These are phyloP conservation scores for Paramecium biaurelia DNA, from an alignment of 73 alveolate species.

Conservation along the genomic window DNA sequence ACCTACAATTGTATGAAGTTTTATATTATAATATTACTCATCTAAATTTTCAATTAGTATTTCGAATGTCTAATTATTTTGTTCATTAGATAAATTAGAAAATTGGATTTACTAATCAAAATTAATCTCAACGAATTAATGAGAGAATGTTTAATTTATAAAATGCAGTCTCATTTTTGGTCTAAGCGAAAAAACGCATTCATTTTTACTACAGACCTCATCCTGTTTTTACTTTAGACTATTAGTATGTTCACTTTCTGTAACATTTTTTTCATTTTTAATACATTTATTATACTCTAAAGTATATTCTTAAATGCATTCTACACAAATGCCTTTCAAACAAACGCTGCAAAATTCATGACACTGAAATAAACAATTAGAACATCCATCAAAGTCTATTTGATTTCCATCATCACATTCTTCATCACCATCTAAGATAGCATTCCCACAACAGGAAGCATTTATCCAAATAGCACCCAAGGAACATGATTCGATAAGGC, in stretches of 20 bases:
- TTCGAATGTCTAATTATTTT: neutral
- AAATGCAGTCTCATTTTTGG: neutral
- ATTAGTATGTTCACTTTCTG: neutral
- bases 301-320: neutral
- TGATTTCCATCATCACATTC: conserved; percentile 63
- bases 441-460: neutral
- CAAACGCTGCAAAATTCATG: neutral
- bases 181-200: neutral
- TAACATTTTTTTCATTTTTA: neutral
- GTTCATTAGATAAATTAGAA: neutral
- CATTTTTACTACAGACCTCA: neutral
- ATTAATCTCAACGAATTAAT: neutral
- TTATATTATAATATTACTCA: neutral
- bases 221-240: neutral
- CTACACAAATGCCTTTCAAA: neutral
- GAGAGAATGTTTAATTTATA: neutral
- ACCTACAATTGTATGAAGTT: neutral
- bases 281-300: neutral
- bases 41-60: neutral
- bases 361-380: conserved; percentile 51
- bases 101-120: neutral
- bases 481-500: neutral
- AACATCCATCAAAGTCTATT: conserved; percentile 33
- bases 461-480: neutral
- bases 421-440: neutral